A percentile compares a stretch with the other conserved stretches of the same genome.
Evolutionary conservation across 345 rosid genomes (phyloP).

Genomic region (Salix koriyanagi): DNA sequence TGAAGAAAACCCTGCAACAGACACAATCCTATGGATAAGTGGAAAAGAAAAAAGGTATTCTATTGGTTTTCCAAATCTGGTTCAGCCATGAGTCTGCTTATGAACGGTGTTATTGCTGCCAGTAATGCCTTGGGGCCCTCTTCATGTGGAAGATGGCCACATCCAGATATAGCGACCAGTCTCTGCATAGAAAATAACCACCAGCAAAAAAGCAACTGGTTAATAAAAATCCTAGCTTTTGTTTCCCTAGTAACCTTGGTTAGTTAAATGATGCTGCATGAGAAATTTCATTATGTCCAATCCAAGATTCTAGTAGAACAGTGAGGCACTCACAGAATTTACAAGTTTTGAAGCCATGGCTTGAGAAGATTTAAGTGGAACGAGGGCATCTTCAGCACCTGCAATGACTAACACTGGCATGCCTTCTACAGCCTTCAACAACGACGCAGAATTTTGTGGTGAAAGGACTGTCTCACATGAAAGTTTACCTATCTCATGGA

Average conservation of each 20-base stretch:
- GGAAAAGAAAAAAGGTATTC: conserved; percentile 18
- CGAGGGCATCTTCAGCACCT: conserved; percentile 84
- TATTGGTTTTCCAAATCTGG: conserved; percentile 49
- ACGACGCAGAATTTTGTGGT: conserved; percentile 45
- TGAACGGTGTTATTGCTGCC: conserved; percentile 78
- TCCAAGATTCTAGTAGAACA: background rate
- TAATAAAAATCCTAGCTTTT: too few relatives aligned
- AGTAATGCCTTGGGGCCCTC: conserved; percentile 92
- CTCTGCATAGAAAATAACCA: conserved; percentile 50
- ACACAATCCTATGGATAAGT: conserved; percentile 25
- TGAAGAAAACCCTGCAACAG: conserved; percentile 14
- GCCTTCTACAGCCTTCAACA: conserved; percentile 63
- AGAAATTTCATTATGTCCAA: background rate
- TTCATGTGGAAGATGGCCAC: conserved; percentile 98
- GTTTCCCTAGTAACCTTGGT: background rate
- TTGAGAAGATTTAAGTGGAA: conserved; percentile 76
- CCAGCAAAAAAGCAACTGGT: background rate
- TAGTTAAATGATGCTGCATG: background rate
- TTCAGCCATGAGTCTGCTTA: conserved; percentile 52
- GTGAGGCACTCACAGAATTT: conserved; percentile 72
- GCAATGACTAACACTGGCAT: conserved; percentile 73
- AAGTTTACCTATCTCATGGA: conserved; percentile 84
- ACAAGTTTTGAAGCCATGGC: conserved; percentile 77
- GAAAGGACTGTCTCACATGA: conserved; percentile 76
- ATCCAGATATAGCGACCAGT: conserved; percentile 87